Base-by-base conservation (phyloP, 352 stramenopile species). In the Peronosclerospora sorghi region DNA sequence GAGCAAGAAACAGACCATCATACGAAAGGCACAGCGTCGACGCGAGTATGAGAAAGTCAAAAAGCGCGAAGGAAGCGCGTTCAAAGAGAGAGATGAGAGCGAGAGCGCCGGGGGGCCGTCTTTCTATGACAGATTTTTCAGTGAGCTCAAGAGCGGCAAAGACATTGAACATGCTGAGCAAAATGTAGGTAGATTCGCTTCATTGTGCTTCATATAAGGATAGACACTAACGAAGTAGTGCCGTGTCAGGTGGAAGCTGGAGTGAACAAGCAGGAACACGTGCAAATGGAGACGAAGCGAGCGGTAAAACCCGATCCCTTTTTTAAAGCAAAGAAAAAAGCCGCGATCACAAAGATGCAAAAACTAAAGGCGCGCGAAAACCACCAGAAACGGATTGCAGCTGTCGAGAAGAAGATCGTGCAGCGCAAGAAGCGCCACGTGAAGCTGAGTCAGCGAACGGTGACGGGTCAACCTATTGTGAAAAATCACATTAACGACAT, bases 401-500 rank as follows among this genome's bases (percentile, higher is more conserved):
- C 67, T n/a, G 51, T 61, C 8, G 73, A 88, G 42, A 76, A 84
- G 56, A 89, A 88, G 51, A 48, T 88, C n/a, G 75, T 51, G 9
- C 56, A 74, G 40, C 76, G 80, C 48, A 92, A 92, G 63, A 92
- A 92, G 61, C 77, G 80, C 41, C 80, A 92, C 48, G 80, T 89
- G 34, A 92, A 88, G 54, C 51, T 92, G 41, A 88, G 74, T 38
- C 62, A 87, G 52, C 74, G 80, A 44, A 89, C 80, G 26, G 59
- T 60, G 19, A 82, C 73, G 5, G 76, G 80, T 0, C 80, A 92
- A 52, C 80, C 80, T 13, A 65, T 92, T n/a, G 73, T 92, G 39
- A 77, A 73, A 48, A 84, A 92, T 59, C 77, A 83, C 54, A 92
- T 92, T 38, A 75, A 76, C 41, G 80, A 92, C 47, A 87, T 92